Conservation (phyloP, 345 rosid genomes). For the Heritiera fomes region DNA sequence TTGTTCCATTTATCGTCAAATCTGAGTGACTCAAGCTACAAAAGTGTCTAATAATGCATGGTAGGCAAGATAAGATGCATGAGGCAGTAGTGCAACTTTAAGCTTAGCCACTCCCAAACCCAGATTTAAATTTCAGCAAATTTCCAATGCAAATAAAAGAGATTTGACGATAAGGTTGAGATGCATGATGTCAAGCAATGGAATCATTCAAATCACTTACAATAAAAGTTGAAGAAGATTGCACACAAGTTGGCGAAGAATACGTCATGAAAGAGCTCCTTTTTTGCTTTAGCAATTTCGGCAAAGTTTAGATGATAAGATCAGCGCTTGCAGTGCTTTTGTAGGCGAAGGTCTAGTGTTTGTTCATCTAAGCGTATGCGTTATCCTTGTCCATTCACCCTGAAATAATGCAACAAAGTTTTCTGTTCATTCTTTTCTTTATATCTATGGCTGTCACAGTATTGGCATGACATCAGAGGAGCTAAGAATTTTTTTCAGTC, state of each 20-base stretch:
- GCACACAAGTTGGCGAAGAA: not conserved
- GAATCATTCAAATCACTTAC: not conserved
- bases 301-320: constrained; percentile 15
- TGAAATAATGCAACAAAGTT: not conserved
- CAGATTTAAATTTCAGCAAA: not conserved
- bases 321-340: not conserved
- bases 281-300: not conserved
- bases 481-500: not conserved
- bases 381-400: constrained; percentile 8
- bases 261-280: constrained; percentile 6
- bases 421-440: not conserved
- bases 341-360: not conserved
- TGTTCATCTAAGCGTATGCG: not conserved
- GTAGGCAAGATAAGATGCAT: constrained; percentile 8
- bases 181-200: not conserved
- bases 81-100: not conserved
- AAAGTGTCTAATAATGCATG: constrained; percentile 10
- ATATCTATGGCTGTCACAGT: not conserved
- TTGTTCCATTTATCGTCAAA: not conserved
- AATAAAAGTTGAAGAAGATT: not conserved
- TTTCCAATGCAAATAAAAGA: not conserved
- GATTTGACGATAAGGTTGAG: constrained; percentile 12
- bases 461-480: not conserved
- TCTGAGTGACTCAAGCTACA: not conserved
- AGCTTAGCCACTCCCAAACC: too few relatives aligned